Percentiles rank a stretch among this genome's conserved stretches.
Conservation (phyloP, 495 filamentous ascomycete species). For the Podospora bellae-mahoneyi region DNA sequence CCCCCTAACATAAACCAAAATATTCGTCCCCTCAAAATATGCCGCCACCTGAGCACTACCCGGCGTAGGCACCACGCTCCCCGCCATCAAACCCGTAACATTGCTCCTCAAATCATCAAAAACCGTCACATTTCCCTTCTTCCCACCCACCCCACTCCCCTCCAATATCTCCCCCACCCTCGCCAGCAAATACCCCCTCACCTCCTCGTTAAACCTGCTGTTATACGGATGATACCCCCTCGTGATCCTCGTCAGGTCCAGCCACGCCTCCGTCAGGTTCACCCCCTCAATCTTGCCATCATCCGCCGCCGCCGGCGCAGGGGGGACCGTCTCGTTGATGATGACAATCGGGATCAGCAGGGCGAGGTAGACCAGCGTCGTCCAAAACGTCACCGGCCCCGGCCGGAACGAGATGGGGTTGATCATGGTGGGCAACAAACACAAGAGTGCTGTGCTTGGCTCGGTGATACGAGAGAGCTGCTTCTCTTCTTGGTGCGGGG, state of each 20-base stretch:
- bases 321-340: constrained; percentile 71
- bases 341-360: constrained; percentile 66
- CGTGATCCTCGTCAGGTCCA: constrained; percentile 73
- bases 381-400: constrained; percentile 69
- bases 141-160: constrained; percentile 47
- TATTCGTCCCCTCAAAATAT: constrained; percentile 92
- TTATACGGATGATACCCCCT: constrained; percentile 84
- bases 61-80: constrained; percentile 24
- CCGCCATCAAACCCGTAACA: constrained; percentile 49
- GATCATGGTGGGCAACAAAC: constrained; percentile 22
- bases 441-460: background rate
- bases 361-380: constrained; percentile 64
- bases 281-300: constrained; percentile 43
- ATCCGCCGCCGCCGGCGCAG: constrained; percentile 47
- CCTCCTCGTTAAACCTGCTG: constrained; percentile 72
- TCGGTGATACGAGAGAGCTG: background rate
- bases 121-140: constrained; percentile 49
- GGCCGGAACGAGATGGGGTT: constrained; percentile 54
- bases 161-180: constrained; percentile 67
- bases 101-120: constrained; percentile 83
- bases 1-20: constrained; percentile 86
- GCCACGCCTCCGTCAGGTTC: constrained; percentile 81
- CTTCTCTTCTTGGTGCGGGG: background rate
- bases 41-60: constrained; percentile 39
- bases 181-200: constrained; percentile 70